These are phyloP conservation scores for Kodamaea kaohsiungensis DNA, from an alignment of 805 yeast species.

Conservation along the genomic window DNA sequence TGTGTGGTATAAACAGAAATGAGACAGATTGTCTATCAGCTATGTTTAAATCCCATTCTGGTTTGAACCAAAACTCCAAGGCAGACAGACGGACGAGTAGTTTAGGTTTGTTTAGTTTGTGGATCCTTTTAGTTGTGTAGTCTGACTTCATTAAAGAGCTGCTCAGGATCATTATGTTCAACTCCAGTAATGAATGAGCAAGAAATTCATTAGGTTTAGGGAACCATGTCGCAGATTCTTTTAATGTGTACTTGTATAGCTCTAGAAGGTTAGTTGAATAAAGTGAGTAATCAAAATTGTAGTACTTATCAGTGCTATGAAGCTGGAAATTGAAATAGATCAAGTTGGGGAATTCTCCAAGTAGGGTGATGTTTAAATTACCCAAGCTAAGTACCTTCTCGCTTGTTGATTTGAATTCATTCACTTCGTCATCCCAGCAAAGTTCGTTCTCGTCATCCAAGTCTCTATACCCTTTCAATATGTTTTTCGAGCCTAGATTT, in stretches of 20 bases:
- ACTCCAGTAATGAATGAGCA: constrained; percentile 32
- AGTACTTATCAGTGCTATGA: neutral
- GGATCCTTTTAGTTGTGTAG: constrained; percentile 28
- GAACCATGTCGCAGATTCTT: neutral
- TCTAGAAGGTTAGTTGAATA: neutral
- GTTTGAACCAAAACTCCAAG: constrained; percentile 55
- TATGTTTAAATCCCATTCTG: neutral
- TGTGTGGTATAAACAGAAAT: constrained; percentile 43
- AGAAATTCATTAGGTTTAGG: constrained; percentile 24
- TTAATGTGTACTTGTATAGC: neutral
- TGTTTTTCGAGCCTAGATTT: constrained; percentile 33
- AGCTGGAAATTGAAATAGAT: neutral
- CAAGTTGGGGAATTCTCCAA: constrained; percentile 10
- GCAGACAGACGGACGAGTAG: constrained; percentile 32
- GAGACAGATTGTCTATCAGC: constrained; percentile 41
- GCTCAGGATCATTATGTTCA: constrained; percentile 22
- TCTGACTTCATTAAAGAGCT: neutral
- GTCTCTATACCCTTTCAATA: constrained; percentile 43
- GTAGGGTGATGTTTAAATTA: constrained; percentile 28
- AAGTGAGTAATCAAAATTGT: neutral
- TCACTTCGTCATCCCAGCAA: constrained; percentile 1
- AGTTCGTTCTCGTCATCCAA: constrained; percentile 19
- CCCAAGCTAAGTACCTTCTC: constrained; percentile 8
- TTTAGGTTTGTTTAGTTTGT: constrained; percentile 31
- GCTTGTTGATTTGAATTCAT: neutral